Evolutionary conservation across 768 basidiomycete species (phyloP), one percentile per base, ranked within the genome.

Genomic region (Albatrellus ellisii): DNA sequence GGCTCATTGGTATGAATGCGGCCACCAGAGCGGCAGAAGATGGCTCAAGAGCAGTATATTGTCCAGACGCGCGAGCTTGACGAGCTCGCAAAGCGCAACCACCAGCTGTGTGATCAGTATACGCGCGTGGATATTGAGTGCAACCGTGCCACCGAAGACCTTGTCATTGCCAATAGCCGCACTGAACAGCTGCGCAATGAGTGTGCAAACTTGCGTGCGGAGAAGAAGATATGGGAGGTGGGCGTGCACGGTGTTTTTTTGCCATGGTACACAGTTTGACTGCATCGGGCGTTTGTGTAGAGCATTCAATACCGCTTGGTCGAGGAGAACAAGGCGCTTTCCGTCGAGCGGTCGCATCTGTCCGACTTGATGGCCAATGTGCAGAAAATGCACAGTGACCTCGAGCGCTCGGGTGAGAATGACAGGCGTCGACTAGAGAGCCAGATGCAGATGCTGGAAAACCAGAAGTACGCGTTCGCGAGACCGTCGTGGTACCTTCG

Each of bases 191-290:
- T 90, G 28, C 76, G 87, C 8, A 87, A 84, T 50, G 92, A 97
- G 52, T 74, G 69, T 48, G 83, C 86, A 2, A 92, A 87, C 56
- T 70, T 95, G 14, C 77, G 83, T 32, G 91, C 90, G 0, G 94
- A 98, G 70, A 92, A 89, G 66, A 81, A 77, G 54, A 85, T 92
- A 26, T 89, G 84, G 82, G 86, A 88, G 79, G 89, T 86, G 40
- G 25, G 71, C 54, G 1, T 26, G 22, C 26, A 26, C 4, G 3
- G 8, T 44, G n/a, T 21, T 40, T 6, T 38, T 28, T 4, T 36
- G 14, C 6, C 9, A 3, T 26, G 2, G 8, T 10, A n/a, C 7
- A 6, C 1, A 9, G 17, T 34, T 31, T 43, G 39, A 43, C 26
- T 21, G 31, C 12, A 37, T 25, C n/a, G n/a, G n/a, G 15, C 20